Conservation (phyloP, 2,329 filamentous ascomycete genomes). For the Penicillium sumatraense region DNA sequence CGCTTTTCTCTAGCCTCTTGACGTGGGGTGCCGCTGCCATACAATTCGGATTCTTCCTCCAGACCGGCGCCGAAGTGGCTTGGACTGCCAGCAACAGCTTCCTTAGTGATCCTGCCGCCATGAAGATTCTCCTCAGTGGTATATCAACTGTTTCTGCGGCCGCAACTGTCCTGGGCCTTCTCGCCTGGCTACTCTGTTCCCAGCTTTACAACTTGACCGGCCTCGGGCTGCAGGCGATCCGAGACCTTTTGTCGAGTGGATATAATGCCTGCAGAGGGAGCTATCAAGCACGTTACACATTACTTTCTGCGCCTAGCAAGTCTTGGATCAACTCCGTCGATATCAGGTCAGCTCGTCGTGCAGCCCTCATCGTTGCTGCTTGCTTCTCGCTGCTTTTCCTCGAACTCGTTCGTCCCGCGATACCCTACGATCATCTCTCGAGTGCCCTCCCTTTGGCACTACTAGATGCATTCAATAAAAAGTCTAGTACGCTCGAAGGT, state of each 20-base stretch:
- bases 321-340: conserved; percentile 23
- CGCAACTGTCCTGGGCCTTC: conserved; percentile 29
- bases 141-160: conserved; percentile 33
- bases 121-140: conserved; percentile 43
- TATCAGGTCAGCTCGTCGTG: conserved; percentile 25
- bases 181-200: conserved; percentile 35
- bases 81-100: conserved; percentile 43
- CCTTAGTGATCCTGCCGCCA: conserved; percentile 40
- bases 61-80: conserved; percentile 46
- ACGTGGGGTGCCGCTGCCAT: conserved; percentile 38
- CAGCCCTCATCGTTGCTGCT: conserved; percentile 20
- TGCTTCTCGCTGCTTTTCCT: conserved; percentile 35
- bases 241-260: conserved; percentile 19
- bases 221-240: conserved; percentile 25
- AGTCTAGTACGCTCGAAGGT: conserved; percentile 24
- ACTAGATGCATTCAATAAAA: conserved; percentile 34
- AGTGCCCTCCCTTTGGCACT: conserved; percentile 41
- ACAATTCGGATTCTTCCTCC: conserved; percentile 45
- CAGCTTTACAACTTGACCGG: conserved; percentile 35
- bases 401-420: conserved; percentile 31
- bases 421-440: conserved; percentile 44
- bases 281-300: conserved; percentile 19
- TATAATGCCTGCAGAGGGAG: conserved; percentile 5
- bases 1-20: conserved; percentile 26
- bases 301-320: conserved; percentile 24